These are phyloP conservation scores for Rhinocladiella mackenziei DNA, from an alignment of 2,329 filamentous ascomycete genomes.

Conservation along the genomic window DNA sequence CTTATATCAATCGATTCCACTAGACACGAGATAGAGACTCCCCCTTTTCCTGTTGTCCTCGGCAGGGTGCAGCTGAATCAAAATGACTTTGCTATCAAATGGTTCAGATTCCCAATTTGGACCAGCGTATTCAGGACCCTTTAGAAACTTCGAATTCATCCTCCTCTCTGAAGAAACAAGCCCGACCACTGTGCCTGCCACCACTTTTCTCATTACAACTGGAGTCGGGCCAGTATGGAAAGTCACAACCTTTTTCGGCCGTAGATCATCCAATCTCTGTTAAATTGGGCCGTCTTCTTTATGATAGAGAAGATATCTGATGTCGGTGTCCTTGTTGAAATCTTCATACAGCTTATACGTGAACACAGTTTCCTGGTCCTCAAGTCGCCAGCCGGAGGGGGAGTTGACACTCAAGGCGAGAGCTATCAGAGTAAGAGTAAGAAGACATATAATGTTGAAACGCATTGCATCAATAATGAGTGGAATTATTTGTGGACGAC, in stretches of 20 bases:
- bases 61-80: background rate
- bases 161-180: constrained; percentile 46
- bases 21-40: no score
- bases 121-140: constrained; percentile 17
- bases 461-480: constrained; percentile 11
- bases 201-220: constrained; percentile 35
- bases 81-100: constrained; percentile 13
- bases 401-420: constrained; percentile 9
- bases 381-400: constrained; percentile 23
- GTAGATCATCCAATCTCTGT: constrained; percentile 31
- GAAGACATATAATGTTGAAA: constrained; percentile 3
- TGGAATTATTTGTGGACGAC: background rate
- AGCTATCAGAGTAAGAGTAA: constrained; percentile 4
- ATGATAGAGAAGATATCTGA: constrained; percentile 24
- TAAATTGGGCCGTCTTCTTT: constrained; percentile 22
- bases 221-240: constrained; percentile 37
- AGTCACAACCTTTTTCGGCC: no score
- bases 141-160: constrained; percentile 41
- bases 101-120: constrained; percentile 21
- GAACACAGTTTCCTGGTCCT: constrained; percentile 27
- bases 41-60: no score
- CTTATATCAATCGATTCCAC: no score
- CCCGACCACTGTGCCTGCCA: constrained; percentile 37
- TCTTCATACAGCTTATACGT: constrained; percentile 31
- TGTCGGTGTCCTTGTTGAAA: constrained; percentile 26